Evolutionary conservation across 768 basidiomycete species (phyloP).

Genomic region (Sutorius australiensis): DNA sequence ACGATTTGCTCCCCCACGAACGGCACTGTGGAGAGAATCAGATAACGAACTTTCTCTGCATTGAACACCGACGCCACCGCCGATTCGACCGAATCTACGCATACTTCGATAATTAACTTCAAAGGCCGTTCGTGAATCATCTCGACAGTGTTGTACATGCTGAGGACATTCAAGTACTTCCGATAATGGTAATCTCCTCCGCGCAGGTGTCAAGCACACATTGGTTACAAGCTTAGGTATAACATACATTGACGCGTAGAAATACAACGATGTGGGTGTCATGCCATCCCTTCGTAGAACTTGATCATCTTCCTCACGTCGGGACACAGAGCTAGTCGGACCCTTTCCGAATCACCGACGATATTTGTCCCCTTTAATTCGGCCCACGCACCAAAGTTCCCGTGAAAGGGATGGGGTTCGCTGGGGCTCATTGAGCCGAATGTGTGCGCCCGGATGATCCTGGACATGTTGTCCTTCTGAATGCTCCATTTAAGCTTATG

Average conservation of each 20-base stretch:
- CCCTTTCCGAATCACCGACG: constrained; percentile 58
- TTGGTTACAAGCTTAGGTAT: background rate
- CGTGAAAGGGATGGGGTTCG: constrained; percentile 26
- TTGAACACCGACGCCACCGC: constrained; percentile 52
- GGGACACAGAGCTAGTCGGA: constrained; percentile 67
- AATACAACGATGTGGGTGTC: background rate
- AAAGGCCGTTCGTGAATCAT: constrained; percentile 11
- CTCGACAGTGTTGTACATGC: background rate
- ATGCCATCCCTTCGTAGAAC: constrained; percentile 51
- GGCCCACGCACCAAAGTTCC: constrained; percentile 51
- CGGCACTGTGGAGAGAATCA: constrained; percentile 45
- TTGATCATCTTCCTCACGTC: constrained; percentile 53
- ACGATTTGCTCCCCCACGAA: constrained; percentile 67
- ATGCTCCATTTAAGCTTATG: constrained; percentile 70
- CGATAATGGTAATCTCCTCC: constrained; percentile 1
- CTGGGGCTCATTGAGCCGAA: constrained; percentile 29
- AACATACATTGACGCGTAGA: background rate
- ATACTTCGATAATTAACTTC: constrained; percentile 50
- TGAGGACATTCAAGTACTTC: background rate
- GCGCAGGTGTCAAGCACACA: background rate
- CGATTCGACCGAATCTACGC: constrained; percentile 74
- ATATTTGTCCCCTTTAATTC: constrained; percentile 48
- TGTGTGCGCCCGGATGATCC: constrained; percentile 44
- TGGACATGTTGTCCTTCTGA: constrained; percentile 58
- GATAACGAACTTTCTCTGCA: background rate